phyloP scores from a whole-genome alignment of 2,329 filamentous ascomycete genomes.

The Aspergillus carbonarius region DNA sequence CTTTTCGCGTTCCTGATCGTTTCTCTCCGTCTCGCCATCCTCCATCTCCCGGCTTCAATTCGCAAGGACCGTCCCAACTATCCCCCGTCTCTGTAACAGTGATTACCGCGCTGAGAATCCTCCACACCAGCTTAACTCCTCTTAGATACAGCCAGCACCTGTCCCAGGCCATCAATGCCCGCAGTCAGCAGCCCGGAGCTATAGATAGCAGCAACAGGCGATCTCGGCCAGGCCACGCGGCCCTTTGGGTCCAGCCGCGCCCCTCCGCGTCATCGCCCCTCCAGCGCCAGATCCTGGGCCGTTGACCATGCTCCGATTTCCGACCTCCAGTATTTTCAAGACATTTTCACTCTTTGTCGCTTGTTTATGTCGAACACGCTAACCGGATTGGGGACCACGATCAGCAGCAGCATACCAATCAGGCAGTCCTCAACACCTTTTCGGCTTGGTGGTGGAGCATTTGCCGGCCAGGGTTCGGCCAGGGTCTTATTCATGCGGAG shows the following conservation, averaged over 20 bases:
- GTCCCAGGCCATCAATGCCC: background rate
- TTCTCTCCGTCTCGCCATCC: background rate
- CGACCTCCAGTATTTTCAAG: background rate
- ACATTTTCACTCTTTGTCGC: background rate
- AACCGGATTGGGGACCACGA: background rate
- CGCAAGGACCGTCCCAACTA: too few species aligned
- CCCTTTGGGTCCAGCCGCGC: constrained; percentile 6
- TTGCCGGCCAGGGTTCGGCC: background rate
- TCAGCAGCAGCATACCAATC: background rate
- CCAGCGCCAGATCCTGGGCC: constrained; percentile 1
- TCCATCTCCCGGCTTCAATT: background rate
- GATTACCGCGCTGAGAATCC: too few species aligned
- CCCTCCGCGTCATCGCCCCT: constrained; percentile 8
- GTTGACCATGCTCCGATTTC: background rate
- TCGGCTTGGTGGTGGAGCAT: background rate
- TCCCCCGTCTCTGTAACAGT: too few species aligned
- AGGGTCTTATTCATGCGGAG: background rate
- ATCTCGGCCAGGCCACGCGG: constrained; percentile 4
- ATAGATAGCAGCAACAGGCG: constrained; percentile 1
- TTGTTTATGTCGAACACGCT: background rate
- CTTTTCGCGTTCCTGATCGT: background rate
- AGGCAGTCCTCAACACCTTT: background rate
- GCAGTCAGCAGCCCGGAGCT: background rate
- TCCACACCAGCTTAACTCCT: too few species aligned
- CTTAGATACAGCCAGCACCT: background rate